Conservation (phyloP, 1,284 basidiomycete genomes). For the Chalciporus sp. region DNA sequence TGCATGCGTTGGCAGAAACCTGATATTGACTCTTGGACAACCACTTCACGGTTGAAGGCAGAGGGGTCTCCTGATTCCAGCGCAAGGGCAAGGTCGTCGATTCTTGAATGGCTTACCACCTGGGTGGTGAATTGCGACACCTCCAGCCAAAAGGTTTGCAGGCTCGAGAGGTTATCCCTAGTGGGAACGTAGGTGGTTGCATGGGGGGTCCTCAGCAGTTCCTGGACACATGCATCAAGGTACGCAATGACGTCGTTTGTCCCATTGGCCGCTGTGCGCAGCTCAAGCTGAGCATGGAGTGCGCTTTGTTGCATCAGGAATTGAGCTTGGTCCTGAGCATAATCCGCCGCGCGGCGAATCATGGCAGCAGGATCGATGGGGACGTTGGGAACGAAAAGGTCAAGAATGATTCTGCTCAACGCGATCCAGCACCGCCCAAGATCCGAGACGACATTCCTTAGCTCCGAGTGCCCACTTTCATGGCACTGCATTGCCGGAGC, state of each 20-base stretch:
- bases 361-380: conserved; percentile 88
- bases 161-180: conserved; percentile 54
- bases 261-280: conserved; percentile 60
- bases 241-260: conserved; percentile 52
- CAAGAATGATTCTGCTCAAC: conserved; percentile 59
- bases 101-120: conserved; percentile 50
- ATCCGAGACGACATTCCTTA: conserved; percentile 9
- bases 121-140: conserved; percentile 70
- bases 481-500: conserved; percentile 5
- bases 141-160: conserved; percentile 85
- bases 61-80: conserved; percentile 40
- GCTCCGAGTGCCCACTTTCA: background rate
- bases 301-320: conserved; percentile 55
- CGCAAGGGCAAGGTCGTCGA: conserved; percentile 42
- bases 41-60: conserved; percentile 53
- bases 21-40: conserved; percentile 66
- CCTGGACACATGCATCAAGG: conserved; percentile 45
- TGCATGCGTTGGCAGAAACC: conserved; percentile 66
- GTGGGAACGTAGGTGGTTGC: conserved; percentile 32
- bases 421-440: conserved; percentile 70
- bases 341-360: conserved; percentile 54
- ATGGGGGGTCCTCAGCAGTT: conserved; percentile 28
- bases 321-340: conserved; percentile 50
- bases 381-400: conserved; percentile 83
- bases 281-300: conserved; percentile 63